Evolutionary conservation across 164 flowering plant species (phyloP), one percentile per base, ranked within the genome.

Genomic region (Amborella trichopoda): DNA sequence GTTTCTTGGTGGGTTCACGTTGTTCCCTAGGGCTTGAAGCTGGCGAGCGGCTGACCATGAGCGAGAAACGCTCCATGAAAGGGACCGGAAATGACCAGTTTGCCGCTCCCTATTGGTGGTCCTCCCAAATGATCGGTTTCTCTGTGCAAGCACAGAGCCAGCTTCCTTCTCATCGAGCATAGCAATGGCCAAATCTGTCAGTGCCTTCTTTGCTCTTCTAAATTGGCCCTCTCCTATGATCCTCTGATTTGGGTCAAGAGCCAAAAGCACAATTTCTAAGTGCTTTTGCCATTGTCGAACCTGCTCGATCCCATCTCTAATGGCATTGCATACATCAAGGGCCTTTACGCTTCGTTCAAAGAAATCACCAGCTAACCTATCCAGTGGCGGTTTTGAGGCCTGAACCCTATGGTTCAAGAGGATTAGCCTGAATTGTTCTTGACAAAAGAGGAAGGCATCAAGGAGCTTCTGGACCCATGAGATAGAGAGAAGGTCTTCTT

Each of bases 61-160:
- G 40, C 96, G 54, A 5, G 98, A 90, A 2, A 90, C 94, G 46
- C 98, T 90, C 98, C 98, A 90, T 0, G 98, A 86, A 6, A 90
- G 56, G 0, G 96, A 86, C 17, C 95, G 44, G 24, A 67, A 81
- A 58, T 83, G 81, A 2, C 75, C 76, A n/a, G 61, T 1, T 0
- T 66, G 53, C 16, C 68, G 68, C 6, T 68, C 59, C 23, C 23
- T 68, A 1, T 53, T 39, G 44, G 58, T 69, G 47, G 63, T 67
- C 2, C 94, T 62, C 8, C 95, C 88, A 50, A 90, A 90, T 0
- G 97, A 90, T 10, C 95, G 64, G 47, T 83, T 86, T 37, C 95
- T 48, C 6, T 80, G 81, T 0, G 88, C 68, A 8, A 53, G 26
- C 5, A 55, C 56, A 1, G 65, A 28, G 10, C 55, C 58, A 1